Percentiles rank a stretch among this genome's conserved stretches.
Evolutionary conservation across 352 stramenopile species (phyloP).

Genomic region (Phytopythium delawarense): DNA sequence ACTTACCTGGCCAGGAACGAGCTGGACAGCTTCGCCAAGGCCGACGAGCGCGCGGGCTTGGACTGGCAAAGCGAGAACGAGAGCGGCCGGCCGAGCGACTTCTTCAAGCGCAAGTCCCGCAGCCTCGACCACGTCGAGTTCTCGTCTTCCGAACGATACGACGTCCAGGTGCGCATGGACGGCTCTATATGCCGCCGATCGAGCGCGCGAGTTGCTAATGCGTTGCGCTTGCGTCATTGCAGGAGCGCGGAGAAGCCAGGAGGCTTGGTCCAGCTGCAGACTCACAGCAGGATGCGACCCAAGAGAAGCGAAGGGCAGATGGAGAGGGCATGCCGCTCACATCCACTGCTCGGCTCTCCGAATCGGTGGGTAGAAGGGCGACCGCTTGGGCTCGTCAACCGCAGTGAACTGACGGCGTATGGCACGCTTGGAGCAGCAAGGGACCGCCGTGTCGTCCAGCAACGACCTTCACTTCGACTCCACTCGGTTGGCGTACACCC

Average conservation of each 20-base stretch:
- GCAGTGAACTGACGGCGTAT: not conserved
- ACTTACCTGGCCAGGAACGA: conserved; percentile 47
- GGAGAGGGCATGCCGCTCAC: not conserved
- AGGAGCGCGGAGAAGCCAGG: not conserved
- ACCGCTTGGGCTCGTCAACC: not conserved
- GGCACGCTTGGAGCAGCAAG: conserved; percentile 5
- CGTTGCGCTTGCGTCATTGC: no score
- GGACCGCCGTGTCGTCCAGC: conserved; percentile 55
- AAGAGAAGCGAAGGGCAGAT: not conserved
- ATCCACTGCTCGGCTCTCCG: conserved; percentile 1
- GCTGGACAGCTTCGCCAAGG: conserved; percentile 42
- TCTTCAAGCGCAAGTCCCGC: conserved; percentile 69
- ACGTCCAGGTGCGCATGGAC: conserved; percentile 13
- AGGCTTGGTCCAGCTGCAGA: not conserved
- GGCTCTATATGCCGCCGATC: not conserved
- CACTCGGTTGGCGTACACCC: conserved; percentile 42
- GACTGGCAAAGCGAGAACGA: conserved; percentile 27
- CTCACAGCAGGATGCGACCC: not conserved
- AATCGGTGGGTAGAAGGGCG: not conserved
- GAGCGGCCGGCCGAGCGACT: conserved; percentile 49
- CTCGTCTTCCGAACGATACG: conserved; percentile 30
- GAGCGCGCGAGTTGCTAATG: not conserved
- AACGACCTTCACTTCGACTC: conserved; percentile 70
- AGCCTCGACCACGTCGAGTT: conserved; percentile 72
- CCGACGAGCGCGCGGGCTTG: conserved; percentile 14